Conservation (phyloP, 106 monocot species). For the Dioscorea alata region DNA sequence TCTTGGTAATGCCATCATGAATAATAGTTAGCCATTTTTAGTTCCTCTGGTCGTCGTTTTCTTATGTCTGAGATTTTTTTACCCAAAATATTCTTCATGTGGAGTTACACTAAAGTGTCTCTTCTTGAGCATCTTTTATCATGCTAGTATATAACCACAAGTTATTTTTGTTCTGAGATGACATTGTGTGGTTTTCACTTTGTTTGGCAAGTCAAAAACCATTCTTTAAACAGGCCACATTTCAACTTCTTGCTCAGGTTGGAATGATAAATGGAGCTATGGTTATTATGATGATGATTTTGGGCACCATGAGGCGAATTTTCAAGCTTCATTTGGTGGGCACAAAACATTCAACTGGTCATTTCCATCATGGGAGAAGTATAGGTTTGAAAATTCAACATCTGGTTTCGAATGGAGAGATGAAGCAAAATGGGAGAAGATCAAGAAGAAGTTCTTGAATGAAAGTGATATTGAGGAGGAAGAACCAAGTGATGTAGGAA, state of each 20-base stretch:
- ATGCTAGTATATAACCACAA: background rate
- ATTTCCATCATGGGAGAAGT: conserved; percentile 31
- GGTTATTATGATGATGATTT: conserved; percentile 35
- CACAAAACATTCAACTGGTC: conserved; percentile 68
- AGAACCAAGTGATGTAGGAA: conserved; percentile 25
- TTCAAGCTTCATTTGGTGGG: conserved; percentile 30
- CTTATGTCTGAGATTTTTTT: background rate
- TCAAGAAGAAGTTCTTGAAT: conserved; percentile 30
- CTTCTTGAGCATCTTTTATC: no score
- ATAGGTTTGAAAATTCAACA: conserved; percentile 19
- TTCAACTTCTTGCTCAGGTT: conserved; percentile 25
- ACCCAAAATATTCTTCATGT: background rate
- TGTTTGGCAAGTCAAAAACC: background rate
- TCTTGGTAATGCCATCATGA: no score
- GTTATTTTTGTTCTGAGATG: background rate
- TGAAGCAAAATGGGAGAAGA: conserved; percentile 27
- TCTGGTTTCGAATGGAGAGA: conserved; percentile 68
- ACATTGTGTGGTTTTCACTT: background rate
- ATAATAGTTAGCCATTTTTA: background rate
- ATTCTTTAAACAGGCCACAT: background rate
- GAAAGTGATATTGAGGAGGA: conserved; percentile 76
- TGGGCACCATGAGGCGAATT: conserved; percentile 15
- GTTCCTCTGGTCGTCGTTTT: background rate
- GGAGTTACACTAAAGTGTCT: background rate
- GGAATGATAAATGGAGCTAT: conserved; percentile 19